Percentiles rank a stretch among this genome's conserved stretches.
phyloP scores from a whole-genome alignment of 2,329 filamentous ascomycete species.

The Chaetomium globosum region DNA sequence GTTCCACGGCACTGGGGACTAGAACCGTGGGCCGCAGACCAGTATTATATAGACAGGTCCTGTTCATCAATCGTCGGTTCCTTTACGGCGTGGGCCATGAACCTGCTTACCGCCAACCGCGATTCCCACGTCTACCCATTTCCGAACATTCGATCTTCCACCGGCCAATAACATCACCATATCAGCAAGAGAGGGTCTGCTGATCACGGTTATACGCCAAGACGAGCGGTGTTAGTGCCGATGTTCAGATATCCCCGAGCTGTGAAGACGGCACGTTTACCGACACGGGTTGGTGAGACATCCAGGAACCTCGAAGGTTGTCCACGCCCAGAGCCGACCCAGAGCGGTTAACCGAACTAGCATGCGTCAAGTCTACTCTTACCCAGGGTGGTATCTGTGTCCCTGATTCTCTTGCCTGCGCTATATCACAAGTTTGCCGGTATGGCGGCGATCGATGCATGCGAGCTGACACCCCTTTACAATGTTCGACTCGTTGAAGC shows the following conservation, averaged over 20 bases:
- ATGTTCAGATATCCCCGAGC: constrained; percentile 3
- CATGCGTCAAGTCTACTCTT: background rate
- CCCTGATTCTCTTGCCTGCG: constrained; percentile 12
- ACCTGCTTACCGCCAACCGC: constrained; percentile 19
- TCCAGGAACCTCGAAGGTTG: background rate
- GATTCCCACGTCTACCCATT: constrained; percentile 13
- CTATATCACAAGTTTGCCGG: background rate
- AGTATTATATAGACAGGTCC: constrained; percentile 23
- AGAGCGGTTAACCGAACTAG: constrained; percentile 5
- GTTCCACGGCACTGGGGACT: background rate
- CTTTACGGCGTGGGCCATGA: too few relatives aligned
- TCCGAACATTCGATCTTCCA: constrained; percentile 18
- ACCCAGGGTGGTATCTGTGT: constrained; percentile 3
- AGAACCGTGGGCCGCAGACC: background rate
- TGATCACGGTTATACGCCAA: constrained; percentile 33
- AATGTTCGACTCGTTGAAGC: constrained; percentile 8
- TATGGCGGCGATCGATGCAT: background rate
- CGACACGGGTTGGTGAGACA: constrained; percentile 26
- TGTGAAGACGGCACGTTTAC: constrained; percentile 23
- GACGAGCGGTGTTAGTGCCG: constrained; percentile 21
- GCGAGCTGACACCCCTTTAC: constrained; percentile 6
- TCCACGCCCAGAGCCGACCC: background rate
- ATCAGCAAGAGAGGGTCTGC: constrained; percentile 31
- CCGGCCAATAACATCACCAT: constrained; percentile 28
- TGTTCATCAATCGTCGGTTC: background rate